Evolutionary conservation across 305 asterid genomes (phyloP).

Genomic region (Fraxinus sp.): DNA sequence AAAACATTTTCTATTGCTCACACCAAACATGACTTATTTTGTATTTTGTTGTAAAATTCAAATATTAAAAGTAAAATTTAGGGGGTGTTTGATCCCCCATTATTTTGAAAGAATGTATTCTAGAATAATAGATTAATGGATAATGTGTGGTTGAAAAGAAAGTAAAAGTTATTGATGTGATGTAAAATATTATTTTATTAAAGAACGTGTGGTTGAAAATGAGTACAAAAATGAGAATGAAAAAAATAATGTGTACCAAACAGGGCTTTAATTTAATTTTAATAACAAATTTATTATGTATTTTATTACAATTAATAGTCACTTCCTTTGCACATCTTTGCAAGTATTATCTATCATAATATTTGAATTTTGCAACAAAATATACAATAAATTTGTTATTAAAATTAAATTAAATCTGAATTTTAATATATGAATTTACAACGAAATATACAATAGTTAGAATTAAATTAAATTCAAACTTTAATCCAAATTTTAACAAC

Average conservation of each 20-base stretch:
- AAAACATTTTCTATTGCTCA: not conserved
- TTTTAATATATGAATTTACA: not conserved
- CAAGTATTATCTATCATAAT: not conserved
- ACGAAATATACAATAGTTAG: not conserved
- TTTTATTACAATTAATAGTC: not conserved
- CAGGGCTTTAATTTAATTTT: too few relatives aligned
- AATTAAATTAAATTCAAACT: not conserved
- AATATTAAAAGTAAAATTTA: too few relatives aligned
- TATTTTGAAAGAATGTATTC: too few relatives aligned
- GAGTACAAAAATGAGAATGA: too few relatives aligned
- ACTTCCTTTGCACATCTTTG: not conserved
- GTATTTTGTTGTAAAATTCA: not conserved
- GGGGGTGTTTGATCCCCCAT: too few relatives aligned
- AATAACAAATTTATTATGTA: not conserved
- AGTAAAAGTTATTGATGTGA: too few relatives aligned
- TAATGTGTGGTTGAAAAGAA: too few relatives aligned
- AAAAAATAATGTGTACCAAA: too few relatives aligned
- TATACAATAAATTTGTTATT: not conserved
- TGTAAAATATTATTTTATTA: too few relatives aligned
- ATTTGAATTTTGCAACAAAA: not conserved
- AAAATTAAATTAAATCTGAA: not conserved
- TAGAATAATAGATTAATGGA: too few relatives aligned
- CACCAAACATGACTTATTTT: not conserved
- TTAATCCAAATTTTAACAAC: not conserved
- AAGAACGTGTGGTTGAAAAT: too few relatives aligned